phyloP scores from a whole-genome alignment of 1,284 basidiomycete genomes.

The Vanrija humicola region DNA sequence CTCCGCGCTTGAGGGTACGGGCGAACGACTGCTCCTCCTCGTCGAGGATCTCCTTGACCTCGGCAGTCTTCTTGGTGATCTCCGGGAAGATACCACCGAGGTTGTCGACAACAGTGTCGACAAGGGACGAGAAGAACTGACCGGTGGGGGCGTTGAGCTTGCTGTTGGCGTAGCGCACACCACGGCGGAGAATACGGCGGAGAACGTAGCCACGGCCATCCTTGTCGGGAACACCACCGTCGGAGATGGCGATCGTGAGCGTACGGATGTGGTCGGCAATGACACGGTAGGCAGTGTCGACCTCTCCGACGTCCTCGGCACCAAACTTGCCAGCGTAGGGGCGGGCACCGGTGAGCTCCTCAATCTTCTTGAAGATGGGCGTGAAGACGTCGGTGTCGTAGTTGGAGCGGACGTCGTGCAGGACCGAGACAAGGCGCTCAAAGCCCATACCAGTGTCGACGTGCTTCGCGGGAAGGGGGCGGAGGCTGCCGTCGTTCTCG shows the following conservation, averaged over 20 bases:
- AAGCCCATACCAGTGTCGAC: conserved; percentile 99
- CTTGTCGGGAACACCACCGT: conserved; percentile 94
- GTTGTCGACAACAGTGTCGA: conserved; percentile 83
- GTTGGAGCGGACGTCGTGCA: conserved; percentile 89
- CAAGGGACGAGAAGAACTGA: conserved; percentile 87
- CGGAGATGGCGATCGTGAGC: conserved; percentile 89
- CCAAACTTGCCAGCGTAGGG: conserved; percentile 88
- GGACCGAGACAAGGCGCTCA: conserved; percentile 89
- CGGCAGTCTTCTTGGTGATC: conserved; percentile 73
- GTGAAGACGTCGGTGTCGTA: conserved; percentile 96
- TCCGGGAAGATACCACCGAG: conserved; percentile 93
- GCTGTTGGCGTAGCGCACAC: conserved; percentile 90
- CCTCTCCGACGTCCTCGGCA: conserved; percentile 85
- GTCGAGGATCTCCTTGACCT: conserved; percentile 92
- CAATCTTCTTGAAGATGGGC: conserved; percentile 84
- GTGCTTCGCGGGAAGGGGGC: conserved; percentile 82
- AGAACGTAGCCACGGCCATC: conserved; percentile 95
- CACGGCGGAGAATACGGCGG: conserved; percentile 83
- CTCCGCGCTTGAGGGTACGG: conserved; percentile 90
- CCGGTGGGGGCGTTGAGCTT: conserved; percentile 94
- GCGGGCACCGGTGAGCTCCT: conserved; percentile 82
- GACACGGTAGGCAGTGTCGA: conserved; percentile 96
- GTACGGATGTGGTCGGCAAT: conserved; percentile 96
- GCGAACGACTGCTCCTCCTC: conserved; percentile 98
- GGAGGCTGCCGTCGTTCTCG: conserved; percentile 79